Conservation (phyloP, 2,329 filamentous ascomycete genomes). For the Fonsecaea monophora region DNA sequence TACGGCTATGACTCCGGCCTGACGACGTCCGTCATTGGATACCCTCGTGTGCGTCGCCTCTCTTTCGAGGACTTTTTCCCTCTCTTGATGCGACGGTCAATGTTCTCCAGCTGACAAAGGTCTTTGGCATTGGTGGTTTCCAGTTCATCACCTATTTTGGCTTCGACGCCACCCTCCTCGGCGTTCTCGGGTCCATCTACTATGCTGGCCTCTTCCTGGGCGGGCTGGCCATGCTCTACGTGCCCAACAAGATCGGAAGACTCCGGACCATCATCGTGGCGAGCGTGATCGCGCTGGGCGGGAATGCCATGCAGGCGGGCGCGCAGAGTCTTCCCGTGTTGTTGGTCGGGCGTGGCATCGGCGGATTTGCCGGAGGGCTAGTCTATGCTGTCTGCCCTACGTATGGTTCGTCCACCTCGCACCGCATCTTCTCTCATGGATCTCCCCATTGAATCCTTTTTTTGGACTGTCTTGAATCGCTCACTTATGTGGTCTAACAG, state of each 20-base stretch:
- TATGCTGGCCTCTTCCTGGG: slow-evolving; percentile 13
- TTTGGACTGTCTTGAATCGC: no score
- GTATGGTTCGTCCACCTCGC: neutral
- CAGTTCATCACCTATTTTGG: slow-evolving; percentile 23
- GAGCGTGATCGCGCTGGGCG: slow-evolving; percentile 60
- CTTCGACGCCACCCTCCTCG: slow-evolving; percentile 13
- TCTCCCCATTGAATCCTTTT: no score
- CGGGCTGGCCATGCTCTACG: neutral
- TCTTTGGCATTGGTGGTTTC: neutral
- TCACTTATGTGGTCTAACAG: neutral
- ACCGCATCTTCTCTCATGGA: no score
- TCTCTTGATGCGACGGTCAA: no score
- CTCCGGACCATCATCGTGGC: slow-evolving; percentile 11
- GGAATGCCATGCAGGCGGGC: slow-evolving; percentile 64
- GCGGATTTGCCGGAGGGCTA: slow-evolving; percentile 49
- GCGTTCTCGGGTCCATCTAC: slow-evolving; percentile 20
- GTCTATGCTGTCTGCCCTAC: slow-evolving; percentile 21
- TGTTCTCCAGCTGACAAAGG: neutral
- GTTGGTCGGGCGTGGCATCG: slow-evolving; percentile 64
- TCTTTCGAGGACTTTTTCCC: no score
- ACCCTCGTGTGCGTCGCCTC: neutral
- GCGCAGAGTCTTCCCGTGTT: slow-evolving; percentile 64
- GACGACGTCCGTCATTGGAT: slow-evolving; percentile 1
- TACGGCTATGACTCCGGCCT: slow-evolving; percentile 25
- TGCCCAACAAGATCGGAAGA: slow-evolving; percentile 22